Evolutionary conservation across 2,329 filamentous ascomycete genomes (phyloP).

Genomic region (Chlorencoelia australis): DNA sequence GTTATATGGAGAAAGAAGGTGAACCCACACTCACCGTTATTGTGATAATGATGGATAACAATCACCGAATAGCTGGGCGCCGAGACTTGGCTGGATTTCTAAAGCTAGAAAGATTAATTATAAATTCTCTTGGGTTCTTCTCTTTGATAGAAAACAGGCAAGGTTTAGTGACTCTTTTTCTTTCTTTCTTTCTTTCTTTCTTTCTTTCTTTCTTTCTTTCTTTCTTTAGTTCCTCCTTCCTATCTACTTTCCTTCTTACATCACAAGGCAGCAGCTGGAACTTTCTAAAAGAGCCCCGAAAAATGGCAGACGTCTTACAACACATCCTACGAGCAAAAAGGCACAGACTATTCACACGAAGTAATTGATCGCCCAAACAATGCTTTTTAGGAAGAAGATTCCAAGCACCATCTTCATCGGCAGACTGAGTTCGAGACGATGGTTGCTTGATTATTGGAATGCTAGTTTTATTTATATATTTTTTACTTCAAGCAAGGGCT

Average conservation of each 20-base stretch:
- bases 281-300: too few species aligned
- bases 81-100: too few species aligned
- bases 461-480: constrained; percentile 7
- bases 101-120: too few species aligned
- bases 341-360: neutral
- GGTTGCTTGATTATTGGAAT: constrained; percentile 61
- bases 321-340: neutral
- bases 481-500: neutral
- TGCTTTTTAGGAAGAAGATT: constrained; percentile 13
- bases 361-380: neutral
- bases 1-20: too few species aligned
- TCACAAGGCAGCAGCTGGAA: too few species aligned
- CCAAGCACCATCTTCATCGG: constrained; percentile 33
- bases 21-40: too few species aligned
- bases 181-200: neutral
- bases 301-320: too few species aligned
- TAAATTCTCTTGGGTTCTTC: too few species aligned
- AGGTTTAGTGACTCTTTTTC: neutral
- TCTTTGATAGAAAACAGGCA: too few species aligned
- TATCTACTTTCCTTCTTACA: neutral
- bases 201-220: too few species aligned
- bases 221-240: neutral
- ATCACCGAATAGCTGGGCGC: too few species aligned
- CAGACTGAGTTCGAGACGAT: constrained; percentile 39
- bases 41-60: too few species aligned